These are phyloP conservation scores for Kuraishia cidri DNA, from an alignment of 805 yeast species.

Conservation along the genomic window DNA sequence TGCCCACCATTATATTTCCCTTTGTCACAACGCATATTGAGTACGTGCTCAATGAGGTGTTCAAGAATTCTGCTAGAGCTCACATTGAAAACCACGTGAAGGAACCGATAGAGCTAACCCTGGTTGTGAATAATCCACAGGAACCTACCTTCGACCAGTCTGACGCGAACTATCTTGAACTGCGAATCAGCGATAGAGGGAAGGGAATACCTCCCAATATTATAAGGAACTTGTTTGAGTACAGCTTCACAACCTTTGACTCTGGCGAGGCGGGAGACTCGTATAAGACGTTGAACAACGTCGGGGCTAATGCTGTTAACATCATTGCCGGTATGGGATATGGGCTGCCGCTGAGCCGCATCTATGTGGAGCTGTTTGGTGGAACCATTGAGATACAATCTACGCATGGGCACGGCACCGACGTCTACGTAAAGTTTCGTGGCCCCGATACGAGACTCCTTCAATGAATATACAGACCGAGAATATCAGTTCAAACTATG, in stretches of 20 bases:
- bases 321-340: constrained; percentile 93
- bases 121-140: constrained; percentile 21
- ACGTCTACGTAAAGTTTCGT: constrained; percentile 50
- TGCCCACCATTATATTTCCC: constrained; percentile 57
- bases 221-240: constrained; percentile 67
- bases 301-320: constrained; percentile 41
- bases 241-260: constrained; percentile 77
- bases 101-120: constrained; percentile 38
- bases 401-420: constrained; percentile 73
- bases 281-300: constrained; percentile 52
- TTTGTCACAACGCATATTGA: constrained; percentile 85
- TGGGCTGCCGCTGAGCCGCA: constrained; percentile 79
- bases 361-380: constrained; percentile 66
- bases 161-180: constrained; percentile 33
- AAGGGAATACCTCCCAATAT: constrained; percentile 74
- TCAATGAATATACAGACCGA: constrained; percentile 1
- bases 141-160: constrained; percentile 8
- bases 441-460: constrained; percentile 19
- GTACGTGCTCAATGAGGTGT: constrained; percentile 76
- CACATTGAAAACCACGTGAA: constrained; percentile 59
- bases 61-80: constrained; percentile 84
- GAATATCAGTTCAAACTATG: background rate
- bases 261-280: constrained; percentile 44
- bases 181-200: constrained; percentile 80
- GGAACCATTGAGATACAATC: constrained; percentile 64